Conservation (phyloP, 1,139 yeast species). For the Suzukiozyma palmioleophila region DNA sequence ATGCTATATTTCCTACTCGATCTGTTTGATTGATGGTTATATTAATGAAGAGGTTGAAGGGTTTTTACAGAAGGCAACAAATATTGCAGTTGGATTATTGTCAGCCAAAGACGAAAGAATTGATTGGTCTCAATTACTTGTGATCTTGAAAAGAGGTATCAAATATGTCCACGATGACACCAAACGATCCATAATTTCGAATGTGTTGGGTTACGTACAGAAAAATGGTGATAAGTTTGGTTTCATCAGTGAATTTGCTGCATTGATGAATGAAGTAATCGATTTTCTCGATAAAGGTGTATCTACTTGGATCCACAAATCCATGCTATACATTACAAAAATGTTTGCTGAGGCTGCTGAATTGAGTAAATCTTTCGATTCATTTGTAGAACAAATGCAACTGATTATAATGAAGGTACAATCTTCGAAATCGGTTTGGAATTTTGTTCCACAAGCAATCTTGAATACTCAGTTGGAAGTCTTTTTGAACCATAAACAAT, state of each 20-base stretch:
- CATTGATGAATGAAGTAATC: constrained; percentile 10
- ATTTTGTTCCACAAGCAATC: constrained; percentile 41
- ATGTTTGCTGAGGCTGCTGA: constrained; percentile 50
- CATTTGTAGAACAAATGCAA: constrained; percentile 19
- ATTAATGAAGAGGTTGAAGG: constrained; percentile 3
- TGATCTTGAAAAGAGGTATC: constrained; percentile 6
- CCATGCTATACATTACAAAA: constrained; percentile 58
- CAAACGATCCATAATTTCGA: constrained; percentile 3
- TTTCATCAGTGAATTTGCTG: constrained; percentile 22
- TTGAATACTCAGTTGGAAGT: constrained; percentile 70
- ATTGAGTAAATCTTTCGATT: constrained; percentile 29
- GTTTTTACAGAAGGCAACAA: constrained; percentile 5
- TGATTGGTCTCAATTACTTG: constrained; percentile 12
- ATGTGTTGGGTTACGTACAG: constrained; percentile 14
- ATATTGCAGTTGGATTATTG: constrained; percentile 9
- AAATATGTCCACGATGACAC: constrained; percentile 3
- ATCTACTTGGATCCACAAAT: constrained; percentile 42
- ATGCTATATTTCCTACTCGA: constrained; percentile 20
- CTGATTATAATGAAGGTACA: constrained; percentile 12
- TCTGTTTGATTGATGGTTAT: constrained; percentile 8
- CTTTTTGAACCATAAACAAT: constrained; percentile 41
- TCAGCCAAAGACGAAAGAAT: constrained; percentile 6
- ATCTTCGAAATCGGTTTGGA: constrained; percentile 28
- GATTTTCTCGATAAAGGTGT: constrained; percentile 3
- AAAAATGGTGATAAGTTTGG: constrained; percentile 17